phyloP scores from a whole-genome alignment of 371 early-diverging fungal genomes.

The Lichtheimia hyalospora region DNA sequence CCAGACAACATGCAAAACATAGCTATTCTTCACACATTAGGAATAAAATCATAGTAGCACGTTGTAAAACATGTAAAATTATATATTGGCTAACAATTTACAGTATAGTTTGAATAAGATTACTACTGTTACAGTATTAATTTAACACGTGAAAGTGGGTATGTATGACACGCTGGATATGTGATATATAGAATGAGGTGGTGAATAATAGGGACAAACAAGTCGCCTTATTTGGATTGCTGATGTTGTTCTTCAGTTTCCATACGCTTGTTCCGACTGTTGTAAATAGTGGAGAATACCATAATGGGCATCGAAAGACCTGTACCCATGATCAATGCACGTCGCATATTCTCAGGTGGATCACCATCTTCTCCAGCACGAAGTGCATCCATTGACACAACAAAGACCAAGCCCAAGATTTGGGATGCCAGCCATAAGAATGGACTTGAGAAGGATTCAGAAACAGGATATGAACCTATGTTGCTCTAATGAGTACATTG shows the following conservation, averaged over 20 bases:
- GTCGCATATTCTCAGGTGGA: constrained; percentile 29
- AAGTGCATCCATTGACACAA: constrained; percentile 37
- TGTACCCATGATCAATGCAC: constrained; percentile 31
- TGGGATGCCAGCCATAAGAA: constrained; percentile 44
- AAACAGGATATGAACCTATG: constrained; percentile 40
- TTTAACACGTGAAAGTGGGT: neutral
- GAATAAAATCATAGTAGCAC: no score
- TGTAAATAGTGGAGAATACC: constrained; percentile 25
- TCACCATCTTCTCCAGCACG: constrained; percentile 23
- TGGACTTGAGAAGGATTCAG: constrained; percentile 45
- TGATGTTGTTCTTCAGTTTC: constrained; percentile 27
- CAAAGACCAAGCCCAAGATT: constrained; percentile 33
- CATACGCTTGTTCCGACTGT: constrained; percentile 39
- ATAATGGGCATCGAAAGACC: constrained; percentile 35
- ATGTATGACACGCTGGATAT: neutral
- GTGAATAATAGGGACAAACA: neutral
- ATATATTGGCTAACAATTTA: no score
- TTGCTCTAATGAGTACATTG: neutral
- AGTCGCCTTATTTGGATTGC: neutral
- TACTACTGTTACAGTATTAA: neutral
- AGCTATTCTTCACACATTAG: neutral
- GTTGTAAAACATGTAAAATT: no score
- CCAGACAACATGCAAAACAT: constrained; percentile 17
- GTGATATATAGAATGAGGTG: neutral
- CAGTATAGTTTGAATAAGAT: neutral